Evolutionary conservation across 2,329 filamentous ascomycete species (phyloP).

Genomic region (Fusarium sp.): DNA sequence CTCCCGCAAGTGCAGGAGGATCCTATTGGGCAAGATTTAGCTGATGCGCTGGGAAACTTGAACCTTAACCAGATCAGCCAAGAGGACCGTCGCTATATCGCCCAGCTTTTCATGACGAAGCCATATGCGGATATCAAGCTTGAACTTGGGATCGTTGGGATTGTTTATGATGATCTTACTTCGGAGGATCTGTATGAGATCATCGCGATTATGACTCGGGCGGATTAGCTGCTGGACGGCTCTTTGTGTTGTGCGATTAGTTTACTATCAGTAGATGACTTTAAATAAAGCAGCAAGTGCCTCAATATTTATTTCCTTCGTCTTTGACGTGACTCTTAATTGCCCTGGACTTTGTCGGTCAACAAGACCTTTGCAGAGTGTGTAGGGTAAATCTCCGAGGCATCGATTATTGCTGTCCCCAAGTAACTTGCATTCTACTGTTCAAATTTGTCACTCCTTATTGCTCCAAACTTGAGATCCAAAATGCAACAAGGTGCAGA

Average conservation of each 20-base stretch:
- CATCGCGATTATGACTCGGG: neutral
- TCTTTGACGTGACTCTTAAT: neutral
- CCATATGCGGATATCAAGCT: neutral
- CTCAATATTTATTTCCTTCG: rapidly evolving
- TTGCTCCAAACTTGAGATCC: too few relatives aligned
- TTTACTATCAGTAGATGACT: neutral
- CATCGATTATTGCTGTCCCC: too few relatives aligned
- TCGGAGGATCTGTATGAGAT: neutral
- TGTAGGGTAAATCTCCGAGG: rapidly evolving
- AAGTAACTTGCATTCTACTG: too few relatives aligned
- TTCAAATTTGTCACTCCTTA: too few relatives aligned
- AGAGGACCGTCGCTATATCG: neutral
- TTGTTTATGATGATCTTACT: neutral
- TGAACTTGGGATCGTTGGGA: neutral
- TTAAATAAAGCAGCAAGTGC: neutral
- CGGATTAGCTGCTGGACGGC: neutral
- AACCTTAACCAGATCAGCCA: neutral
- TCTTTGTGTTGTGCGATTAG: neutral
- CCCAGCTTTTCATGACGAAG: neutral
- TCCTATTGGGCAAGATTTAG: rapidly evolving
- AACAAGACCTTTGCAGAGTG: rapidly evolving
- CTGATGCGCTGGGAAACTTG: rapidly evolving
- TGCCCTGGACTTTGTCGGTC: rapidly evolving
- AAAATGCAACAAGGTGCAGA: too few relatives aligned
- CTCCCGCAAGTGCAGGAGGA: rapidly evolving